Evolutionary conservation across 2,329 filamentous ascomycete genomes (phyloP), one percentile per base, ranked within the genome.

Genomic region (Monosporascus sp.): DNA sequence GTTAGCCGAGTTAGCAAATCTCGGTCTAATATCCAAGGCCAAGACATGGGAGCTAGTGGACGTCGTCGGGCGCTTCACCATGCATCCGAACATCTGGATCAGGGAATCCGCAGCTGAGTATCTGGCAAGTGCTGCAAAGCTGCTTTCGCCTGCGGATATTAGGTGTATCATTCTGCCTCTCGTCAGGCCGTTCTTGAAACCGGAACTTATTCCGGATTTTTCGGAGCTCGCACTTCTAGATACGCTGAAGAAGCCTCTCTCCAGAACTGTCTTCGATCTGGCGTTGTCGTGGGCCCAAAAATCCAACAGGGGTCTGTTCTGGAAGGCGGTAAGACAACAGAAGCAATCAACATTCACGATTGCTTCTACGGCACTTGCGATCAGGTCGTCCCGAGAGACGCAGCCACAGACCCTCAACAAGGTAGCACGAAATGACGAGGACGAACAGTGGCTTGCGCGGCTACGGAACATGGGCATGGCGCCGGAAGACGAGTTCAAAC

Each of bases 51-150:
- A 97, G 66, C 76, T 99, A 40, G 84, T 96, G 22, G 87, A 95
- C 56, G 85, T 93, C 40, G 83, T 93, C 16, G 86, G 82, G 7
- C 84, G 91, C 3, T 96, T 97, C 64, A 86, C 92, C 14, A 86
- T 96, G 77, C 94, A 99, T 67, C 94, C 94, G 0, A 97, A 96
- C 62, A 76, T 90, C 8, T 99, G 94, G 93, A 92, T 99, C 51
- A 84, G 93, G 38, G 93, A 97, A 72, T 89, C 93, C 9, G 87
- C 93, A 3, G 82, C 88, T 7, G 86, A 93, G 58, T 96, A 97
- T 61, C 76, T 97, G 38, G 84, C 90, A 3, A 84, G 88, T 52
- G 84, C 89, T 1, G 86, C 89, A 1, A 86, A 78, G 54, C 91
- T 87, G 63, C 70, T 97, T 17, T 89, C 89, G 0, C 74, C 81